phyloP scores from a whole-genome alignment of 108 stramenopile species.

The Pseudonitzschia multistriata region DNA sequence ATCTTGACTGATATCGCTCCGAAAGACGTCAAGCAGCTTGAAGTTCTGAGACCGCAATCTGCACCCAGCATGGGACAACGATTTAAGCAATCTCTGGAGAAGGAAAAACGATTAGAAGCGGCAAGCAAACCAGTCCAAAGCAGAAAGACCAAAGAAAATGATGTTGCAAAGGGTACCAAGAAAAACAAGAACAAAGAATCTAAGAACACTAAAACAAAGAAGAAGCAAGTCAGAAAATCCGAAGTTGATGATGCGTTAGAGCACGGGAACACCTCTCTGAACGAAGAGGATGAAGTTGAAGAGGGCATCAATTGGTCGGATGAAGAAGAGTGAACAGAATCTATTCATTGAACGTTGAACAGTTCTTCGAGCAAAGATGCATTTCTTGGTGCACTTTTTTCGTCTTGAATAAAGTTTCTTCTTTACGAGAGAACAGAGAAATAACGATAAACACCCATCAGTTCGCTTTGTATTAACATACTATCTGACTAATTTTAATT shows the following conservation, averaged over 20 bases:
- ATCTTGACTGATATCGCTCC: slow-evolving; percentile 56
- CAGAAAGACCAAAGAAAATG: slow-evolving; percentile 25
- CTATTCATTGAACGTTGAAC: no score
- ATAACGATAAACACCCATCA: no score
- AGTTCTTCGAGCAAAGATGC: no score
- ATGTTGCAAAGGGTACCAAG: slow-evolving; percentile 26
- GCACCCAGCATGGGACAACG: slow-evolving; percentile 78
- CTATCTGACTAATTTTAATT: no score
- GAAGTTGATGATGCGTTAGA: background rate
- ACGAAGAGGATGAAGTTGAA: slow-evolving; percentile 72
- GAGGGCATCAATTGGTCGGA: slow-evolving; percentile 87
- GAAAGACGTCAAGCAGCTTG: slow-evolving; percentile 82
- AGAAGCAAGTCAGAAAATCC: background rate
- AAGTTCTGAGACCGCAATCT: slow-evolving; percentile 65
- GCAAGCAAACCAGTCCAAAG: slow-evolving; percentile 33
- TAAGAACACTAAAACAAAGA: slow-evolving; percentile 3
- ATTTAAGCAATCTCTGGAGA: slow-evolving; percentile 63
- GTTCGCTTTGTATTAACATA: no score
- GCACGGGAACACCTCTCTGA: slow-evolving; percentile 9
- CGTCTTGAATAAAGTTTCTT: background rate
- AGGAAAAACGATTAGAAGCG: slow-evolving; percentile 60
- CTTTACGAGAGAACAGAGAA: no score
- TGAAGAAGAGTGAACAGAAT: slow-evolving; percentile 47
- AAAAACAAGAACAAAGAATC: slow-evolving; percentile 27
- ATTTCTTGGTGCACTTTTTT: slow-evolving; percentile 4